phyloP scores from a whole-genome alignment of 768 basidiomycete species.

The Agaricus subrufescens region DNA sequence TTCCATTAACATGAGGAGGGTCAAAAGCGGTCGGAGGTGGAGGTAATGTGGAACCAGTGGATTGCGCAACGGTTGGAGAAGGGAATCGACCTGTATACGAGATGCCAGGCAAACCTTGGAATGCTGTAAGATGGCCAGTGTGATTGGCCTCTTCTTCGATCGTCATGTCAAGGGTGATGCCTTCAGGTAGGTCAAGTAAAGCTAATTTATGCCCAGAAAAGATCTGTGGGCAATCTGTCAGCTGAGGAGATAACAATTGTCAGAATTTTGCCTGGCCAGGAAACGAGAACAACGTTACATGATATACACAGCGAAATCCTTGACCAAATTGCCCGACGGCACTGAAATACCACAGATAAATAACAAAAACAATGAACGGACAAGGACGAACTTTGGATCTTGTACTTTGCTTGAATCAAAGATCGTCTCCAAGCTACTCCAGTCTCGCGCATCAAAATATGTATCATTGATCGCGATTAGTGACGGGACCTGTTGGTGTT shows the following conservation, averaged over 20 bases:
- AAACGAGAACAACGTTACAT: constrained; percentile 22
- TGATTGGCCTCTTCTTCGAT: neutral
- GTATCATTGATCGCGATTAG: constrained; percentile 43
- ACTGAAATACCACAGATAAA: constrained; percentile 18
- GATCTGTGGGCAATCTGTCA: constrained; percentile 45
- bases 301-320: constrained; percentile 44
- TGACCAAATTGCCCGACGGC: constrained; percentile 49
- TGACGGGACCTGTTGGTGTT: constrained; percentile 33
- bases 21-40: constrained; percentile 13
- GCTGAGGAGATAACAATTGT: constrained; percentile 18
- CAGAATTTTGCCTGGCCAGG: neutral
- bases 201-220: constrained; percentile 33
- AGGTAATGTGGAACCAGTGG: neutral
- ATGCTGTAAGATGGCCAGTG: constrained; percentile 1
- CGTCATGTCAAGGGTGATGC: constrained; percentile 19
- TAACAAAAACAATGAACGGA: neutral
- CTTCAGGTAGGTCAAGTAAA: constrained; percentile 38
- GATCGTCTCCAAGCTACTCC: constrained; percentile 35
- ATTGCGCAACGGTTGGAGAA: neutral
- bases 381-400: constrained; percentile 31
- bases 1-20: constrained; percentile 24
- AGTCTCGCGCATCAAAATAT: constrained; percentile 33
- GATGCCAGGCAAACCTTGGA: neutral
- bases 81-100: neutral
- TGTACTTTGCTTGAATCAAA: constrained; percentile 39